phyloP scores from a whole-genome alignment of 257 asterid genomes.

The Avicennia marina region DNA sequence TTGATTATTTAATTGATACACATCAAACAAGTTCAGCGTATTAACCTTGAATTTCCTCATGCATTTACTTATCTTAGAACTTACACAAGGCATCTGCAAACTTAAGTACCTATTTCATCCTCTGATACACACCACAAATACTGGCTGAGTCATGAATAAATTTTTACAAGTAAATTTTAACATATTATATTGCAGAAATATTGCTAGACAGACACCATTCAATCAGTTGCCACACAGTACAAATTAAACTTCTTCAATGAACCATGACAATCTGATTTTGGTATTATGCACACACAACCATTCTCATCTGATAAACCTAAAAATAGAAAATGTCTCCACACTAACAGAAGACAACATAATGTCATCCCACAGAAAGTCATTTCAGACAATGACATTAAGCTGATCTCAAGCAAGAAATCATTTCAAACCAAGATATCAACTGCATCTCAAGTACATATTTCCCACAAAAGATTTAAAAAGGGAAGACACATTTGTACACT shows the following conservation, averaged over 20 bases:
- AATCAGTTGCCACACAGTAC: no score
- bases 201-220: no score
- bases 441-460: neutral
- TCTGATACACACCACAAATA: no score
- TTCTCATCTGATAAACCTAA: neutral
- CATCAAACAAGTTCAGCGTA: neutral
- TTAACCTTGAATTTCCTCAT: neutral
- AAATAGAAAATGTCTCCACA: neutral
- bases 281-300: no score
- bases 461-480: neutral
- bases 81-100: no score
- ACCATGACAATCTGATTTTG: no score
- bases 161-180: no score
- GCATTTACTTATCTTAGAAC: neutral
- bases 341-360: neutral
- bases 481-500: neutral
- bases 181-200: no score
- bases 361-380: neutral
- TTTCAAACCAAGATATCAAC: neutral
- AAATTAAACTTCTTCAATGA: no score
- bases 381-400: slow-evolving; percentile 1
- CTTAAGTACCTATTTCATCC: no score
- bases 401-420: slow-evolving; percentile 3
- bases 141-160: no score
- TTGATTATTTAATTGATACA: neutral